phyloP scores from a whole-genome alignment of 2,329 filamentous ascomycete genomes.

The Grosmannia clavigera region DNA sequence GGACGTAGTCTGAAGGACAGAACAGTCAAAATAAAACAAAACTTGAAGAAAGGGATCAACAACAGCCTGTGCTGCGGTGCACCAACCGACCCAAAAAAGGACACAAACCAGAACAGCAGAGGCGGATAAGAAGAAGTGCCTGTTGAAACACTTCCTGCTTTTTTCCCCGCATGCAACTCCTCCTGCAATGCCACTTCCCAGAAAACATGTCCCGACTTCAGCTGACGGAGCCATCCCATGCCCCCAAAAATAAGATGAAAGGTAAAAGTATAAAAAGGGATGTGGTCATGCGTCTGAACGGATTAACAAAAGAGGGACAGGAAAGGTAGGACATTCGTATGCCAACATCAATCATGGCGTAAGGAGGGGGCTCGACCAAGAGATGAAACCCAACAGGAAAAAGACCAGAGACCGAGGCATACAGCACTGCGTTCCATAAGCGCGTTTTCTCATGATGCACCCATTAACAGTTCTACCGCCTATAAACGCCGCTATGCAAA shows the following conservation, averaged over 20 bases:
- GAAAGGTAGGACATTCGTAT: neutral
- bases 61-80: neutral
- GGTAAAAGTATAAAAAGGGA: neutral
- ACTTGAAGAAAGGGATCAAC: neutral
- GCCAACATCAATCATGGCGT: neutral
- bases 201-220: neutral
- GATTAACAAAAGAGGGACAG: neutral
- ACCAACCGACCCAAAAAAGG: neutral
- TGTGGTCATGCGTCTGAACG: slow-evolving; percentile 1
- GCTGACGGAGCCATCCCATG: neutral
- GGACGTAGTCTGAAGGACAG: neutral
- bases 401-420: neutral
- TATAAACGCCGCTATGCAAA: slow-evolving; percentile 10
- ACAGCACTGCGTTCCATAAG: neutral
- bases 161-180: neutral
- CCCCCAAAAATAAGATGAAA: neutral
- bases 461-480: neutral
- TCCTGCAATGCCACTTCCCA: neutral
- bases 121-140: neutral
- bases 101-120: neutral
- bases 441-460: neutral
- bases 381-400: neutral
- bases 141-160: neutral
- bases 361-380: neutral
- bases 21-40: neutral